Percentiles rank a stretch among this genome's conserved stretches.
Conservation (phyloP, 2,329 filamentous ascomycete genomes). For the Thermoascus crustaceus region DNA sequence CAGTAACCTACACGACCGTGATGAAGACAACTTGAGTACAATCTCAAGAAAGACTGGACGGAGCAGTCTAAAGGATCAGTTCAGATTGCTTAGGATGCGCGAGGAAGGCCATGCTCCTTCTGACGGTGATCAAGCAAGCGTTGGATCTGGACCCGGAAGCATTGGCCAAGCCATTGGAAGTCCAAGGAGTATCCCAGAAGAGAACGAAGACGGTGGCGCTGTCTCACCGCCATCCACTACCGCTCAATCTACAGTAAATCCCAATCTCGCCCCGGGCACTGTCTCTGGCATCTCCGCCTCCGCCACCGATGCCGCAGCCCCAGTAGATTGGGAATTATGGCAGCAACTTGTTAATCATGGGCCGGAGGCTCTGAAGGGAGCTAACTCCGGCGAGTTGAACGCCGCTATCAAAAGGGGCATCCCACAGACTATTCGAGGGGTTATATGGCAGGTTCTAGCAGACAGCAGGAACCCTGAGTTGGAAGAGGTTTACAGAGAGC, state of each 20-base stretch:
- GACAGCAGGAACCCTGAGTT: slow-evolving; percentile 91
- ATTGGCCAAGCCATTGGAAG: slow-evolving; percentile 38
- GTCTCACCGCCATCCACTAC: slow-evolving; percentile 15
- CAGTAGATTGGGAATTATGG: slow-evolving; percentile 99
- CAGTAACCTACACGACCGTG: slow-evolving; percentile 68
- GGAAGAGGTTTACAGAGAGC: slow-evolving; percentile 75
- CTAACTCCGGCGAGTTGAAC: slow-evolving; percentile 83
- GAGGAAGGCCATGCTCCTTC: slow-evolving; percentile 60
- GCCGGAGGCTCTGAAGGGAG: slow-evolving; percentile 75
- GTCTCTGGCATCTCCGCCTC: slow-evolving; percentile 71
- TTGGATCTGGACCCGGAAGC: slow-evolving; percentile 36
- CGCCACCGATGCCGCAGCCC: slow-evolving; percentile 52
- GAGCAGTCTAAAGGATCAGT: slow-evolving; percentile 67
- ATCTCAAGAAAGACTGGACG: slow-evolving; percentile 43
- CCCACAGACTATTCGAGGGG: slow-evolving; percentile 88
- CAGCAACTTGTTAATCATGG: slow-evolving; percentile 93
- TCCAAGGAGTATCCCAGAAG: slow-evolving; percentile 40
- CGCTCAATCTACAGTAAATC: slow-evolving; percentile 56
- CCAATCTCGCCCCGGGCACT: slow-evolving; percentile 71
- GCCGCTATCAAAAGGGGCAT: slow-evolving; percentile 88
- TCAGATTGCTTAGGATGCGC: slow-evolving; percentile 66
- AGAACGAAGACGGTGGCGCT: slow-evolving; percentile 35
- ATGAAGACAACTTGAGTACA: slow-evolving; percentile 46
- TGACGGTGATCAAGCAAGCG: slow-evolving; percentile 48
- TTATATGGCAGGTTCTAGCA: slow-evolving; percentile 95